Evolutionary conservation across 2,329 filamentous ascomycete genomes (phyloP).

Genomic region (Remersonia thermophila): DNA sequence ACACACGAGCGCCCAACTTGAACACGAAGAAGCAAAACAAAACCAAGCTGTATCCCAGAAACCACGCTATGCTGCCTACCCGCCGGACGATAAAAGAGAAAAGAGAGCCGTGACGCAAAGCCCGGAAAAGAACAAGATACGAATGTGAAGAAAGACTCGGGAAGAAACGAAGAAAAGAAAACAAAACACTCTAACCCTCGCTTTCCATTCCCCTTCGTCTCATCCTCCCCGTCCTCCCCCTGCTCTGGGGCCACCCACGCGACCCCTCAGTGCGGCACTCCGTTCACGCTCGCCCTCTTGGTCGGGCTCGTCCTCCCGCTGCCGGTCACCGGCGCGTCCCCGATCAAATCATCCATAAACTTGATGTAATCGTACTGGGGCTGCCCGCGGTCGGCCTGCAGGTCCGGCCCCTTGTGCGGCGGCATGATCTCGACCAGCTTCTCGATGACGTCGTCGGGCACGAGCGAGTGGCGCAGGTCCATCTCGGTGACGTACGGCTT

Average conservation of each 20-base stretch:
- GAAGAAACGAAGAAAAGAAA: too few species aligned
- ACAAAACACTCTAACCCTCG: too few species aligned
- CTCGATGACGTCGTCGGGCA: conserved; percentile 94
- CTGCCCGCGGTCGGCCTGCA: conserved; percentile 70
- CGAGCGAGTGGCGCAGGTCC: conserved; percentile 85
- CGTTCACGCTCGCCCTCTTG: conserved; percentile 12
- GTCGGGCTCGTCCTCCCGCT: conserved; percentile 23
- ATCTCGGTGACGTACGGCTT: conserved; percentile 99
- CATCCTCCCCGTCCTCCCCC: too few species aligned
- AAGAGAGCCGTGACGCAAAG: too few species aligned
- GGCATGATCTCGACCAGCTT: conserved; percentile 84
- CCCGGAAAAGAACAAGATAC: too few species aligned
- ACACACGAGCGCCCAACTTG: too few species aligned
- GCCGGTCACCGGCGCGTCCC: conserved; percentile 22
- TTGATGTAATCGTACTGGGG: conserved; percentile 92
- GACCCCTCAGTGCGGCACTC: conserved; percentile 6
- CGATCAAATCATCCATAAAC: conserved; percentile 86
- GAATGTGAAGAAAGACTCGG: too few species aligned
- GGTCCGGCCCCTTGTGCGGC: conserved; percentile 67
- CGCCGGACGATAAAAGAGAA: too few species aligned
- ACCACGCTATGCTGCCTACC: too few species aligned
- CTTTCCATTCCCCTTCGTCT: background rate
- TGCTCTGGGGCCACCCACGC: too few species aligned
- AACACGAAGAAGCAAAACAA: too few species aligned
- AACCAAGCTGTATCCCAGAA: too few species aligned